These are phyloP conservation scores for Aspergillus aculeatus DNA, from an alignment of 2,329 filamentous ascomycete species.

Conservation along the genomic window DNA sequence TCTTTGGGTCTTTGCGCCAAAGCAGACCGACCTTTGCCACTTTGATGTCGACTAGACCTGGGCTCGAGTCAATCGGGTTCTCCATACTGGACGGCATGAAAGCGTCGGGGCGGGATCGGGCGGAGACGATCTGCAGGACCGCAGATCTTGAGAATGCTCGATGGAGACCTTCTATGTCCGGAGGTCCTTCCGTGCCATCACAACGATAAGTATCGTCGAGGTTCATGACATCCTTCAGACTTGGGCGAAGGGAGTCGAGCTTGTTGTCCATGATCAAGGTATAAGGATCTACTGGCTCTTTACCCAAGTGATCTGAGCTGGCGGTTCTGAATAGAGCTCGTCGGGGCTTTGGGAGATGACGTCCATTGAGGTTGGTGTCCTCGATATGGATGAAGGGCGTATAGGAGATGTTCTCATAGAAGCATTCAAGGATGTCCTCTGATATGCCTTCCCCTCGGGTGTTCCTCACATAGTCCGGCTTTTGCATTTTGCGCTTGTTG, in stretches of 20 bases:
- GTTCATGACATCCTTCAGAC: constrained; percentile 86
- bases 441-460: constrained; percentile 88
- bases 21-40: constrained; percentile 92
- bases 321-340: constrained; percentile 68
- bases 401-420: constrained; percentile 98
- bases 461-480: constrained; percentile 91
- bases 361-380: constrained; percentile 72
- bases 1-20: constrained; percentile 93
- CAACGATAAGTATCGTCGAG: constrained; percentile 91
- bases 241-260: constrained; percentile 77
- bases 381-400: constrained; percentile 98
- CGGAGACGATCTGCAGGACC: constrained; percentile 90
- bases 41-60: constrained; percentile 94
- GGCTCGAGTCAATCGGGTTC: constrained; percentile 82
- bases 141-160: constrained; percentile 89
- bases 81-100: constrained; percentile 88
- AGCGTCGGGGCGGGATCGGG: constrained; percentile 86
- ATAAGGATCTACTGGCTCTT: constrained; percentile 92
- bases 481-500: constrained; percentile 99
- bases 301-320: constrained; percentile 64
- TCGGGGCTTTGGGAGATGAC: constrained; percentile 69
- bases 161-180: constrained; percentile 80
- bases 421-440: constrained; percentile 88
- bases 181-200: constrained; percentile 68
- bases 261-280: constrained; percentile 89